Base-by-base conservation (phyloP, 768 basidiomycete genomes). In the Ephemerocybe angulata region DNA sequence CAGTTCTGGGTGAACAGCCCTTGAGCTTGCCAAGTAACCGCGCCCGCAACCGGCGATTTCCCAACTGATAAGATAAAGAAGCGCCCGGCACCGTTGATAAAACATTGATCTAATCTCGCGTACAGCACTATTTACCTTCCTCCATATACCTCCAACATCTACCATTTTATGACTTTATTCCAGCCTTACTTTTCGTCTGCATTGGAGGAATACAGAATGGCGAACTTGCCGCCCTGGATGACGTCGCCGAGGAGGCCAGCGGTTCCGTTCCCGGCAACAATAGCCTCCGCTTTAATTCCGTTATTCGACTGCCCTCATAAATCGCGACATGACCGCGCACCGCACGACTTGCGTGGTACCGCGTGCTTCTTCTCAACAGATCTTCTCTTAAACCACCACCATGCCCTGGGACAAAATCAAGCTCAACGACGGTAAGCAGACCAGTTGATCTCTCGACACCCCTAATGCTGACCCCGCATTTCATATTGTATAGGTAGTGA, bases 361-460 rank as follows among this genome's bases (percentile, higher is more conserved):
- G 28, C 46, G 25, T 17, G 11, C 15, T 15, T 27, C 12, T 11
- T 29, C 48, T 21, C 2, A 8, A 46, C 22, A 40, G 31, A n/a
- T 27, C 12, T 11, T 29, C 48, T 21, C 2, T 4, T 24, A 10
- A 40, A 35, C 47, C 33, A 42, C 31, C 35, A 70, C 38, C 52
- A 86, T 87, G 84, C 78, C 85, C 71, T 86, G 85, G 81, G 74
- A 79, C 29, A 54, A 57, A n/a, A 77, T 85, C 56, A 74, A 72
- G 60, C 71, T 86, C 27, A 86, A 84, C 67, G 82, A 85, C 58
- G 84, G 85, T 81, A 51, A 54, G 74, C 6, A 27, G 55, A n/a
- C n/a, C n/a, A n/a, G n/a, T n/a, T n/a, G n/a, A n/a, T n/a, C n/a
- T n/a, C n/a, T n/a, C n/a, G n/a, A n/a, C n/a, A n/a, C n/a, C n/a